These are phyloP conservation scores for Russula virescens DNA, from an alignment of 768 basidiomycete species.

Conservation along the genomic window DNA sequence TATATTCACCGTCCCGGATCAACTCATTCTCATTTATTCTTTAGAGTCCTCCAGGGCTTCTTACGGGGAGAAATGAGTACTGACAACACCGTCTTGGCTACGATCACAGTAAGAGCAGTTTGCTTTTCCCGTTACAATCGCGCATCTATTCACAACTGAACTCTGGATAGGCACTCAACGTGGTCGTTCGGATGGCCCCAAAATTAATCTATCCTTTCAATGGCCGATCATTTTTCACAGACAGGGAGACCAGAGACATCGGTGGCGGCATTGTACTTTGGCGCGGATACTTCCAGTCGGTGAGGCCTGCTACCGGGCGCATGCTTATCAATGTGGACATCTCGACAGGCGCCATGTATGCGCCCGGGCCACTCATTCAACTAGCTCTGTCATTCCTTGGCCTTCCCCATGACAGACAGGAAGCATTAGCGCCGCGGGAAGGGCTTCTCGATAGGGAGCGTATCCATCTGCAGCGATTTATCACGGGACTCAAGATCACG, in stretches of 20 bases:
- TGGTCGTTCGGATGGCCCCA: conserved; percentile 71
- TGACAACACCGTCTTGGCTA: conserved; percentile 62
- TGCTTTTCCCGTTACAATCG: background rate
- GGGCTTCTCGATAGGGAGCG: conserved; percentile 49
- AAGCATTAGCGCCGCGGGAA: conserved; percentile 36
- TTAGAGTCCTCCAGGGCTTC: conserved; percentile 59
- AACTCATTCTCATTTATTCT: background rate
- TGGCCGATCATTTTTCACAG: conserved; percentile 67
- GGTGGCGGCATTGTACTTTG: conserved; percentile 64
- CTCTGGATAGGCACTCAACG: conserved; percentile 55
- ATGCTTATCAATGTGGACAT: conserved; percentile 76
- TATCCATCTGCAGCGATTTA: conserved; percentile 48
- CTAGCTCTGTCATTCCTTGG: conserved; percentile 55
- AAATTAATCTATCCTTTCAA: conserved; percentile 67
- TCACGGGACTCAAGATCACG: conserved; percentile 46
- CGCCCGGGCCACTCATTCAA: conserved; percentile 50
- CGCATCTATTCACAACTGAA: background rate
- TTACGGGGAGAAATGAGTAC: conserved; percentile 58
- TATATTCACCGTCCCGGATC: conserved; percentile 27
- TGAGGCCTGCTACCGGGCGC: conserved; percentile 57
- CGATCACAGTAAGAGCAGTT: conserved; percentile 47
- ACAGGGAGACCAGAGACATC: conserved; percentile 46
- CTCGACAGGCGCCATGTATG: conserved; percentile 71
- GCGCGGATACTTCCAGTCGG: conserved; percentile 79
- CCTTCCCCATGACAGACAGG: conserved; percentile 27